These are phyloP conservation scores for Candida sanyiensis DNA, from an alignment of 805 yeast genomes.

Conservation along the genomic window DNA sequence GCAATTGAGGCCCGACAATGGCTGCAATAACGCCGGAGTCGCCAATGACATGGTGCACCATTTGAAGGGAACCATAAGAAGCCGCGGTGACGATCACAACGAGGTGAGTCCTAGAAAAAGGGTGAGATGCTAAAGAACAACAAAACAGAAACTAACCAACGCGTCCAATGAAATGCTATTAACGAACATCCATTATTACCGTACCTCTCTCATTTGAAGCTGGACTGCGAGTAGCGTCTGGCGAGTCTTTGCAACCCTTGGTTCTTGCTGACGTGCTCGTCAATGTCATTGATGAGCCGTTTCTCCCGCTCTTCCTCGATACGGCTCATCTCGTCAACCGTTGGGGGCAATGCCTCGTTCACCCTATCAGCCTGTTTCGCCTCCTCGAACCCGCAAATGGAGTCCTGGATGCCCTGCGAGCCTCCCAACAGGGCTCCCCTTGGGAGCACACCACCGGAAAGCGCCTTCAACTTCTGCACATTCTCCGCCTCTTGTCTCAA, in stretches of 20 bases:
- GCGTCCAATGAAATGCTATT: no score
- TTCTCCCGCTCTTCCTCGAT: conserved; percentile 42
- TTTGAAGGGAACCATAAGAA: conserved; percentile 16
- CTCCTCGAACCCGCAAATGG: conserved; percentile 70
- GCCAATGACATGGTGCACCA: conserved; percentile 20
- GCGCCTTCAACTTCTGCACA: conserved; percentile 70
- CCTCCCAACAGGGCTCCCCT: conserved; percentile 84
- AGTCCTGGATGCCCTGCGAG: conserved; percentile 65
- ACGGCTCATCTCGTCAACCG: conserved; percentile 47
- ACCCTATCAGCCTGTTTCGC: conserved; percentile 74
- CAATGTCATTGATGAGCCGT: conserved; percentile 33
- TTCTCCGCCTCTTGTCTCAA: conserved; percentile 84
- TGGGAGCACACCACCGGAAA: conserved; percentile 75
- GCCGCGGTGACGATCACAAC: conserved; percentile 15
- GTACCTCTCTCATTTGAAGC: conserved; percentile 4
- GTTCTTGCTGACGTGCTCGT: conserved; percentile 23
- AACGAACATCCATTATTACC: no score
- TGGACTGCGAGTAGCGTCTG: conserved; percentile 18
- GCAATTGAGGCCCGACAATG: conserved; percentile 8
- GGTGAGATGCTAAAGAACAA: conserved; percentile 4
- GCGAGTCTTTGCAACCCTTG: conserved; percentile 23
- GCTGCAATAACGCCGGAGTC: conserved; percentile 17
- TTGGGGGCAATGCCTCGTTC: conserved; percentile 89
- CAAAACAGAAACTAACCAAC: not conserved
- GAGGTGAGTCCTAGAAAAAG: conserved; percentile 1